A percentile compares a stretch with the other conserved stretches of the same genome.
These are phyloP conservation scores for Hypoxylon sp. DNA, from an alignment of 2,329 filamentous ascomycete species.

Conservation along the genomic window DNA sequence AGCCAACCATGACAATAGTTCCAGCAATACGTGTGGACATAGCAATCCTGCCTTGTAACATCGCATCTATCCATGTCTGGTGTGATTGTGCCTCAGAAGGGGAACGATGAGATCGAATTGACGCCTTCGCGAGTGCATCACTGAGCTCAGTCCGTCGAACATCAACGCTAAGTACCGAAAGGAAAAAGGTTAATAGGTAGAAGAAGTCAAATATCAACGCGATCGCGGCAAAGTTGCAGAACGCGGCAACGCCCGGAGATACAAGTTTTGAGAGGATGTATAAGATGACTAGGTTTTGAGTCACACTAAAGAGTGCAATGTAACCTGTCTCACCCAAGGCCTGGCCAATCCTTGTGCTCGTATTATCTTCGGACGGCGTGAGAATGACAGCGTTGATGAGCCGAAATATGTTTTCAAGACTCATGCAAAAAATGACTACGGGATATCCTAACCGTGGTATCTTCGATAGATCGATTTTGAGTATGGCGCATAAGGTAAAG, in stretches of 20 bases:
- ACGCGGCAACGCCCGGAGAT: slow-evolving; percentile 78
- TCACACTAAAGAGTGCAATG: slow-evolving; percentile 75
- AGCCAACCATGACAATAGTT: slow-evolving; percentile 79
- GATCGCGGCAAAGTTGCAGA: slow-evolving; percentile 82
- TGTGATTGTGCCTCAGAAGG: slow-evolving; percentile 51
- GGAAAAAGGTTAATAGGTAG: slow-evolving; percentile 84
- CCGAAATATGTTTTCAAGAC: slow-evolving; percentile 83
- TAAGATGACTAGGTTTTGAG: slow-evolving; percentile 78
- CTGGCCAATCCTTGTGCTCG: slow-evolving; percentile 77
- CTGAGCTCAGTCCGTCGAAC: slow-evolving; percentile 82
- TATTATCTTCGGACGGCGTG: slow-evolving; percentile 77
- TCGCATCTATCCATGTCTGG: slow-evolving; percentile 71
- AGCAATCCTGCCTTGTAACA: slow-evolving; percentile 75
- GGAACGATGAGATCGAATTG: slow-evolving; percentile 57
- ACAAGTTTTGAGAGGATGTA: slow-evolving; percentile 76
- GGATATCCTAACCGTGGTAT: slow-evolving; percentile 83
- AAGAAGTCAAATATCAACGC: slow-evolving; percentile 84
- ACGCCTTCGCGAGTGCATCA: slow-evolving; percentile 75
- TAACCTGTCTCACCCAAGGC: slow-evolving; percentile 82
- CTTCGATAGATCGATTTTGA: slow-evolving; percentile 81
- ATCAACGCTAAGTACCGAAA: slow-evolving; percentile 84
- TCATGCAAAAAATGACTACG: slow-evolving; percentile 81
- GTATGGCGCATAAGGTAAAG: slow-evolving; percentile 82
- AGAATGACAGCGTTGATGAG: slow-evolving; percentile 83
- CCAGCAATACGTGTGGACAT: slow-evolving; percentile 82